Evolutionary conservation across 192 early-diverging fungal species (phyloP).

Genomic region (Allomyces arbusculus): DNA sequence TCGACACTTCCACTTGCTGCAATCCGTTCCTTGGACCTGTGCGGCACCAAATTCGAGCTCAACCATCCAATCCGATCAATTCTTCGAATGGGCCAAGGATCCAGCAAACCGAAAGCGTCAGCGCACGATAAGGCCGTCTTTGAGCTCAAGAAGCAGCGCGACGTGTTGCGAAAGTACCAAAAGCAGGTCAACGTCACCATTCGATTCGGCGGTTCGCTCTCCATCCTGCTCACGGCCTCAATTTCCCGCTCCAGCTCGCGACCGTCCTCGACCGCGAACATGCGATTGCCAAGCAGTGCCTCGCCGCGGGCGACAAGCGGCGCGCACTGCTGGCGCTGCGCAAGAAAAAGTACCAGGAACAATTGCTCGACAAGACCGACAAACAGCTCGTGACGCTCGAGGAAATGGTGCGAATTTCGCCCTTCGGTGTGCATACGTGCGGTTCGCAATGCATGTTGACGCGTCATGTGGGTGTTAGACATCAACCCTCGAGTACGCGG

Average conservation of each 20-base stretch:
- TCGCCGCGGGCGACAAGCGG: constrained; percentile 51
- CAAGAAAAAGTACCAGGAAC: constrained; percentile 92
- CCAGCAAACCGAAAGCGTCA: constrained; percentile 33
- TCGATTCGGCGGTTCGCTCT: neutral
- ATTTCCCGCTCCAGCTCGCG: constrained; percentile 34
- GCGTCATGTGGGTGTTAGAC: constrained; percentile 12
- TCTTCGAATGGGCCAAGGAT: too few relatives aligned
- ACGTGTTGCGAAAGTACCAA: constrained; percentile 79
- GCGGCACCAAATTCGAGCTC: too few relatives aligned
- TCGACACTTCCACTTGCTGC: too few relatives aligned
- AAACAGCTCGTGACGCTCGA: constrained; percentile 76
- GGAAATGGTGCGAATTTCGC: constrained; percentile 39
- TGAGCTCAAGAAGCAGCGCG: constrained; percentile 87
- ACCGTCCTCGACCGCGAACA: constrained; percentile 61
- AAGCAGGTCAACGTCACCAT: constrained; percentile 36
- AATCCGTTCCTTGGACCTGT: too few relatives aligned
- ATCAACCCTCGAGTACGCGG: constrained; percentile 68
- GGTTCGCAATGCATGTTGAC: neutral
- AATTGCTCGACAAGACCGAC: constrained; percentile 60
- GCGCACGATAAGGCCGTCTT: constrained; percentile 81
- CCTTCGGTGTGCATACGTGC: neutral
- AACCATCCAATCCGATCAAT: too few relatives aligned
- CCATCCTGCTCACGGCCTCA: neutral
- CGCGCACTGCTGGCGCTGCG: constrained; percentile 73
- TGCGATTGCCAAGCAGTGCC: constrained; percentile 51